Conservation (phyloP, 495 filamentous ascomycete species). For the Astrocystis sublimbata region DNA sequence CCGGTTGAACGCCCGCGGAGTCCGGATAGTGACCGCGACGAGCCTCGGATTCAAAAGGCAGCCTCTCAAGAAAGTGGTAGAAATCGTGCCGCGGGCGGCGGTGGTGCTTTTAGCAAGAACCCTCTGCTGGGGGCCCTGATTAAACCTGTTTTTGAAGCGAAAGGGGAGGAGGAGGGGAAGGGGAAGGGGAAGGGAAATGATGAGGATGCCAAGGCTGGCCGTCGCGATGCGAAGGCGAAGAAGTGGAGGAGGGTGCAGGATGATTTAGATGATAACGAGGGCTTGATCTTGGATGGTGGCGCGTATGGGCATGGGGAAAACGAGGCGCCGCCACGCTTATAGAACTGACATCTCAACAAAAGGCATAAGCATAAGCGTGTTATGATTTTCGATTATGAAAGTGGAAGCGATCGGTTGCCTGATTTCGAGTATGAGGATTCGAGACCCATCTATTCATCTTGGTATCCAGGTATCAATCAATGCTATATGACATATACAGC, state of each 20-base stretch:
- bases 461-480: too few species aligned
- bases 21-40: constrained; percentile 48
- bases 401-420: too few species aligned
- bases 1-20: constrained; percentile 53
- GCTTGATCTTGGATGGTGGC: constrained; percentile 87
- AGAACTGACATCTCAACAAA: too few species aligned
- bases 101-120: constrained; percentile 77
- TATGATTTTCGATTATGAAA: too few species aligned
- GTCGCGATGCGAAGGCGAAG: constrained; percentile 46
- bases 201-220: too few species aligned
- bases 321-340: too few species aligned
- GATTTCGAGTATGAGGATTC: too few species aligned
- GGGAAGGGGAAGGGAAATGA: too few species aligned
- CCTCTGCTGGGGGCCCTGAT: constrained; percentile 79
- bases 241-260: constrained; percentile 91
- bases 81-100: constrained; percentile 30
- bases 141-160: constrained; percentile 71
- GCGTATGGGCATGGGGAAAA: constrained; percentile 57
- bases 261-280: constrained; percentile 85
- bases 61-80: constrained; percentile 29
- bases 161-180: constrained; percentile 46
- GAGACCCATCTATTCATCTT: too few species aligned
- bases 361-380: too few species aligned
- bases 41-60: constrained; percentile 14
- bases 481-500: too few species aligned